Conservation (phyloP, 208 protist species). For the Wallacemonas sp. region DNA sequence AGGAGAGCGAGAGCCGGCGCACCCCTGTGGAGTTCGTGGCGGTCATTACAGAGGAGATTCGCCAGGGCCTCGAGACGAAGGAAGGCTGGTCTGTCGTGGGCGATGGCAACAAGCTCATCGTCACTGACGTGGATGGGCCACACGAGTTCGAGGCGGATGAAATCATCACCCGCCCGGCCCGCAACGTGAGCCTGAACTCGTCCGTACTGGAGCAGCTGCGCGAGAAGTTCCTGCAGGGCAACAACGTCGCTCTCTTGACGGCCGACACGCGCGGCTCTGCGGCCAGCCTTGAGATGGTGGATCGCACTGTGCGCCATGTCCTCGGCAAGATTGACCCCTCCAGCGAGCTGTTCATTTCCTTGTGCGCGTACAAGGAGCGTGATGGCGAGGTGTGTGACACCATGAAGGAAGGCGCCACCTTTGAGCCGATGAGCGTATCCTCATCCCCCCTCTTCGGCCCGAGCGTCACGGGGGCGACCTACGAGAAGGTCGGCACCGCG, state of each 20-base stretch:
- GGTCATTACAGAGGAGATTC: conserved; percentile 44
- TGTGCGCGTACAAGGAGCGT: conserved; percentile 35
- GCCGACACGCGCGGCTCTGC: conserved; percentile 44
- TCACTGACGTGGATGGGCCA: conserved; percentile 41
- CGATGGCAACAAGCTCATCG: conserved; percentile 23
- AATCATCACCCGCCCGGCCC: conserved; percentile 32
- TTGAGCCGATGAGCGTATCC: conserved; percentile 22
- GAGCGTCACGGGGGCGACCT: conserved; percentile 26
- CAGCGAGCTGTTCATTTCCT: conserved; percentile 37
- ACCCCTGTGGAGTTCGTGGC: conserved; percentile 22
- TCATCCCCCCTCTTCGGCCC: conserved; percentile 38
- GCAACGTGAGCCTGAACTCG: conserved; percentile 30
- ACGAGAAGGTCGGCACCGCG: conserved; percentile 22
- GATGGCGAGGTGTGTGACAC: conserved; percentile 29
- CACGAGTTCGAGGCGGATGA: conserved; percentile 46
- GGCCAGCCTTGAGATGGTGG: conserved; percentile 43
- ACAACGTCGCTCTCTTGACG: conserved; percentile 57
- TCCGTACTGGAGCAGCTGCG: conserved; percentile 36
- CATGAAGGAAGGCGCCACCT: conserved; percentile 21
- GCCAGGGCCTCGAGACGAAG: conserved; percentile 18
- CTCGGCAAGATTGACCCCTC: conserved; percentile 28
- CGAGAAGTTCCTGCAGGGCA: conserved; percentile 38
- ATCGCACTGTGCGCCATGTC: conserved; percentile 41
- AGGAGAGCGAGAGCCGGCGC: background rate
- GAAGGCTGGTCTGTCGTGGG: conserved; percentile 34